Evolutionary conservation across 352 stramenopile genomes (phyloP), one percentile per base, ranked within the genome.

Genomic region (Globisporangium radiosum): DNA sequence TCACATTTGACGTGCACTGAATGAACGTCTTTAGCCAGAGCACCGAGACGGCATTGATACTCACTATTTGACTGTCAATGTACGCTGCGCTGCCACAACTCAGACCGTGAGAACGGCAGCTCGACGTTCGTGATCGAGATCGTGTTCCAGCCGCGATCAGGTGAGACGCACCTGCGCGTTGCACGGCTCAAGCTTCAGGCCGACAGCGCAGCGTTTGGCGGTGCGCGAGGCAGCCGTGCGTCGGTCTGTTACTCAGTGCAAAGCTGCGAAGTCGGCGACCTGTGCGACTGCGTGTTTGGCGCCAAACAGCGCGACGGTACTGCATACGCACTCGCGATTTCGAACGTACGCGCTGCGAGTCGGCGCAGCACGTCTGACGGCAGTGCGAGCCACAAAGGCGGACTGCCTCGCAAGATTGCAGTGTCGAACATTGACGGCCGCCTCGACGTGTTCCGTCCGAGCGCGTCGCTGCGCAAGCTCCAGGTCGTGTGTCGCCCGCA

Each of bases 131-230:
- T 70, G 51, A 17, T 90, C n/a, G 82, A 92, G 54, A 40, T 90
- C 37, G 47, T 90, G 5, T 88, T 78, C 62, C 82, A 88, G 66
- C 66, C 64, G 11, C 70, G 66, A 47, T 58, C 55, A 7, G 19
- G n/a, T 36, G 73, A 84, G 50, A 80, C 64, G 36, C 73, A 78
- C 47, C 58, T 89, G 17, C 70, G 84, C 25, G 69, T 75, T 50
- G 79, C 80, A 40, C 76, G 76, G 11, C 52, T 92, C 17, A 85
- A 84, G 49, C 66, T 92, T 52, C 68, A 88, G 56, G 65, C 64
- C 9, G 68, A 88, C 47, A 76, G 61, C 53, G 64, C 56, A 37
- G 57, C 47, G 47, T 57, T 60, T 43, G 62, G 54, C 17, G 39
- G 52, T 19, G 47, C 47, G 47, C 55, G 36, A 37, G 63, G 39